Evolutionary conservation across 2,329 filamentous ascomycete species (phyloP).

Genomic region (Fusarium zealandicum): DNA sequence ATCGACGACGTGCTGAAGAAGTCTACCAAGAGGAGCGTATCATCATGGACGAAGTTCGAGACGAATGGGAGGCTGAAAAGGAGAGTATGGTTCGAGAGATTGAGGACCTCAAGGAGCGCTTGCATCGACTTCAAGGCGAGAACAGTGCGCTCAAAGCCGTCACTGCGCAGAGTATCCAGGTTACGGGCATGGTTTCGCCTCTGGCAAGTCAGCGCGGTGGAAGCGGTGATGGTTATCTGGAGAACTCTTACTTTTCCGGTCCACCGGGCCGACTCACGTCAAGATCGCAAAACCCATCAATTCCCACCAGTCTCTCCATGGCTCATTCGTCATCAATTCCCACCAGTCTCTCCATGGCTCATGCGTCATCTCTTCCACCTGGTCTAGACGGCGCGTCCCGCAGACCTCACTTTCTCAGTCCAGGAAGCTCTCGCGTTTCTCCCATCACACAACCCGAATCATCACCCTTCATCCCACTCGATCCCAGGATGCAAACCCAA

Average conservation of each 20-base stretch:
- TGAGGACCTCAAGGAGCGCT: slow-evolving; percentile 50
- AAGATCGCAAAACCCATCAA: slow-evolving; percentile 25
- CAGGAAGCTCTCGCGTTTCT: slow-evolving; percentile 45
- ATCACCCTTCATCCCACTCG: slow-evolving; percentile 50
- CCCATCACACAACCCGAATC: slow-evolving; percentile 47
- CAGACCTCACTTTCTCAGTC: slow-evolving; percentile 45
- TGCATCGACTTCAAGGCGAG: slow-evolving; percentile 48
- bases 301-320: slow-evolving; percentile 29
- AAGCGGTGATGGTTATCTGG: slow-evolving; percentile 37
- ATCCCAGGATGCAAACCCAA: slow-evolving; percentile 54
- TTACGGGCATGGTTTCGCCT: slow-evolving; percentile 43
- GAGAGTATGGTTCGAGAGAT: slow-evolving; percentile 51
- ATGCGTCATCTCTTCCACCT: slow-evolving; percentile 42
- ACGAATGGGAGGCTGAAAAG: slow-evolving; percentile 57
- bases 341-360: slow-evolving; percentile 28
- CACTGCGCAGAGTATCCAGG: slow-evolving; percentile 41
- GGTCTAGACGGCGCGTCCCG: slow-evolving; percentile 47
- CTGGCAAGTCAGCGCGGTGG: slow-evolving; percentile 40
- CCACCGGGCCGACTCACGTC: slow-evolving; percentile 28
- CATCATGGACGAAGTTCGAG: slow-evolving; percentile 60
- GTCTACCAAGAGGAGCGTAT: slow-evolving; percentile 63
- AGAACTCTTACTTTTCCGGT: slow-evolving; percentile 35
- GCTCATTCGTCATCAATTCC: slow-evolving; percentile 35
- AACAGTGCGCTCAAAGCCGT: slow-evolving; percentile 46
- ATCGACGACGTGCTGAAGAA: slow-evolving; percentile 60